Conservation (phyloP, 2,329 filamentous ascomycete genomes). For the Fusarium mexicanum region DNA sequence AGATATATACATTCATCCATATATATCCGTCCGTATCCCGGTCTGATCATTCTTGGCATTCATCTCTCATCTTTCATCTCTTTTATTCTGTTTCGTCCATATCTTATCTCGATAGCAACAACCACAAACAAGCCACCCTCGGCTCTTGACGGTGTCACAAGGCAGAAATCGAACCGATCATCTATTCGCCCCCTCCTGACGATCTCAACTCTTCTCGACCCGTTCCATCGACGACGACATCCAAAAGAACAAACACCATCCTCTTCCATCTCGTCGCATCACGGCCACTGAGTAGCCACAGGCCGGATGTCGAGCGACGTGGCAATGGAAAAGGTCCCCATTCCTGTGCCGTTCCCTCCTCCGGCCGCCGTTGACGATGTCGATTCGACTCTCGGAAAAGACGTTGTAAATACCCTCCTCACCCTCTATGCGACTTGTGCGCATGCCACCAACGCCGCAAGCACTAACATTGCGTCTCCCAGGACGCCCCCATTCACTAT, state of each 20-base stretch:
- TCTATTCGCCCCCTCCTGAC: constrained; percentile 14
- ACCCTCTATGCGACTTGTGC: neutral
- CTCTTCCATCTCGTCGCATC: constrained; percentile 6
- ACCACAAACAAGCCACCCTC: neutral
- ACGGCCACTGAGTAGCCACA: constrained; percentile 17
- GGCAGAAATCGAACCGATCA: neutral
- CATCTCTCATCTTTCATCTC: constrained; percentile 28
- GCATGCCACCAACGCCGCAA: neutral
- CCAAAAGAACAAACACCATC: neutral
- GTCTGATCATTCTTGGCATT: constrained; percentile 25
- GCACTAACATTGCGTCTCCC: constrained; percentile 16
- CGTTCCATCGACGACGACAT: neutral
- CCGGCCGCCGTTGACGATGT: constrained; percentile 42
- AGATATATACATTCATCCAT: constrained; percentile 16
- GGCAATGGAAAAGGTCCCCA: constrained; percentile 33
- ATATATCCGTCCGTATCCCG: neutral
- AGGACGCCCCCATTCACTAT: constrained; percentile 36
- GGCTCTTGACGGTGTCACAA: constrained; percentile 1
- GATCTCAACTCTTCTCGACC: constrained; percentile 11
- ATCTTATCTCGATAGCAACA: constrained; percentile 6
- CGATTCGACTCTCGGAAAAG: constrained; percentile 41
- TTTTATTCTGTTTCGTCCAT: neutral
- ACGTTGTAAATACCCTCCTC: constrained; percentile 29
- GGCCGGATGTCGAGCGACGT: constrained; percentile 32
- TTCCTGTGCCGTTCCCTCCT: constrained; percentile 40